Conservation (phyloP, 495 filamentous ascomycete species). For the Melanomma pulvis-pyrius region DNA sequence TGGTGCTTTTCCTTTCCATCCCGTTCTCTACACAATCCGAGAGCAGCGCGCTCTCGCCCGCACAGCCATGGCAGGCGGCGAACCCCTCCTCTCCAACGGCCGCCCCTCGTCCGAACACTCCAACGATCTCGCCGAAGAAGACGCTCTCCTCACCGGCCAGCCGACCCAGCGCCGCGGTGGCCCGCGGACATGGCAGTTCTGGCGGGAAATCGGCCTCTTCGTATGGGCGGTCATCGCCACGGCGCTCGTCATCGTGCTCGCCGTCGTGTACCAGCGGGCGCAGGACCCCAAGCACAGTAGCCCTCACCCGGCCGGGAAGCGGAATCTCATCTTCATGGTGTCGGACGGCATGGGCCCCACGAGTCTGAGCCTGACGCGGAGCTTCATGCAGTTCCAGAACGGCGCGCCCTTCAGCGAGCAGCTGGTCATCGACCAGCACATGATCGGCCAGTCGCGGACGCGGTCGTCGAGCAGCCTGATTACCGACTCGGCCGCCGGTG, state of each 20-base stretch:
- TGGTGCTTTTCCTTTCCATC: neutral
- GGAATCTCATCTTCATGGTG: slow-evolving; percentile 97
- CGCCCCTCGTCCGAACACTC: slow-evolving; percentile 46
- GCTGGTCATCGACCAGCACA: slow-evolving; percentile 78
- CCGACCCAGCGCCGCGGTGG: slow-evolving; percentile 47
- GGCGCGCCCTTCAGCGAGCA: slow-evolving; percentile 69
- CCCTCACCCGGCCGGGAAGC: slow-evolving; percentile 68
- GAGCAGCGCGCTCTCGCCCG: neutral
- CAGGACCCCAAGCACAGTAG: slow-evolving; percentile 49
- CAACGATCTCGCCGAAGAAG: slow-evolving; percentile 57
- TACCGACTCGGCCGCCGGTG: slow-evolving; percentile 93
- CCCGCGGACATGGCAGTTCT: slow-evolving; percentile 54
- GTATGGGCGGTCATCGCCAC: slow-evolving; percentile 90
- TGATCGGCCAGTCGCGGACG: slow-evolving; percentile 87
- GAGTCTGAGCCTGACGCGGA: slow-evolving; percentile 79
- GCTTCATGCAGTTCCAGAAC: slow-evolving; percentile 72
- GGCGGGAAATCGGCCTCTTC: slow-evolving; percentile 75
- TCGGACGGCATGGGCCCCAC: slow-evolving; percentile 98
- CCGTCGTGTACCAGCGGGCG: slow-evolving; percentile 71
- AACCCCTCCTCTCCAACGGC: slow-evolving; percentile 45
- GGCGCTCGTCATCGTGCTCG: slow-evolving; percentile 70
- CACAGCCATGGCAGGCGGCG: slow-evolving; percentile 46
- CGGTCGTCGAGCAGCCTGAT: slow-evolving; percentile 78
- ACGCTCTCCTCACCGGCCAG: slow-evolving; percentile 65
- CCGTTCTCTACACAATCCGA: neutral